These are phyloP conservation scores for Asclepias syriaca DNA, from an alignment of 257 asterid species.

Conservation along the genomic window DNA sequence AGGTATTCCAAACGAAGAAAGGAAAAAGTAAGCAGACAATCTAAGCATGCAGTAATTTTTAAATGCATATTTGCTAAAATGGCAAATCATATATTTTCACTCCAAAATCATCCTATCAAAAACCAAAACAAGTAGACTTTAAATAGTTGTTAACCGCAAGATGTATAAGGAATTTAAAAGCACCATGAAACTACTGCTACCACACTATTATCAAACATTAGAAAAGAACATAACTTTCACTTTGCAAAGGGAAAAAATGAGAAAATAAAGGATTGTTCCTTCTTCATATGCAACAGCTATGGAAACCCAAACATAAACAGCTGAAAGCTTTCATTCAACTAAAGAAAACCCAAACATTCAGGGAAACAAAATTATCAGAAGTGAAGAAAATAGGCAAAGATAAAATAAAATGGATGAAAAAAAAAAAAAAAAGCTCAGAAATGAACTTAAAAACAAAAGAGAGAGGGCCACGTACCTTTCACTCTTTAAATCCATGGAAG, in stretches of 20 bases:
- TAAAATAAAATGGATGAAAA: neutral
- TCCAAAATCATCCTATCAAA: neutral
- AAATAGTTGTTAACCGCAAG: neutral
- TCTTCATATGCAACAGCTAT: neutral
- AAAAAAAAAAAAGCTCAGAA: neutral
- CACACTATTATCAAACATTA: neutral
- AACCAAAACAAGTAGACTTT: constrained; percentile 6
- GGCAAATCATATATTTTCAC: neutral
- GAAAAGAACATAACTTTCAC: neutral
- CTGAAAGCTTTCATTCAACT: neutral
- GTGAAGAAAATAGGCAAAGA: constrained; percentile 4
- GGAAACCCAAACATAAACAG: neutral
- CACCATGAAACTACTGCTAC: neutral
- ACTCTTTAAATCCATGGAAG: constrained; percentile 2
- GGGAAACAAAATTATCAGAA: neutral
- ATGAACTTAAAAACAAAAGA: constrained; percentile 1
- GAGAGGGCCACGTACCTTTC: constrained; percentile 13
- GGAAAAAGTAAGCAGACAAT: neutral
- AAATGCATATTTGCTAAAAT: neutral
- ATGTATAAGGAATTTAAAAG: neutral
- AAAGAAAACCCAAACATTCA: neutral
- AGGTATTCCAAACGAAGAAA: neutral
- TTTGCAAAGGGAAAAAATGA: neutral
- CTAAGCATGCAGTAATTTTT: neutral
- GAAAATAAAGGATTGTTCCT: neutral